Percentiles rank a stretch among this genome's conserved stretches.
Evolutionary conservation across 257 asterid species (phyloP).

Genomic region (Linderniella brevidens): DNA sequence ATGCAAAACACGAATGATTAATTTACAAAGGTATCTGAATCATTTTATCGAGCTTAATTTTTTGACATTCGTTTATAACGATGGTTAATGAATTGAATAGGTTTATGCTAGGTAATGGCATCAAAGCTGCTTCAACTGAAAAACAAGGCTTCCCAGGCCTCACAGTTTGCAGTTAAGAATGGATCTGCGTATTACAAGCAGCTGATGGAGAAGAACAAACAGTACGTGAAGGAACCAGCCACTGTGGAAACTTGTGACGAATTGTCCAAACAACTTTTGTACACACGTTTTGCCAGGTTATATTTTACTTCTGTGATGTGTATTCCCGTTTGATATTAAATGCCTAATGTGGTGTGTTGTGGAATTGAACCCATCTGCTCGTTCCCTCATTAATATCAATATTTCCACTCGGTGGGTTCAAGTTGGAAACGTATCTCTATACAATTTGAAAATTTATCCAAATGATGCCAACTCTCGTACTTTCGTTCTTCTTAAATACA

Average conservation of each 20-base stretch:
- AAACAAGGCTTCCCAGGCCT: slow-evolving; percentile 41
- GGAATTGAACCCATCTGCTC: no score
- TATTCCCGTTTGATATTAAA: not conserved
- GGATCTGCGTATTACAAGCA: slow-evolving; percentile 45
- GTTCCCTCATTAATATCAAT: no score
- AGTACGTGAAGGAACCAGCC: slow-evolving; percentile 41
- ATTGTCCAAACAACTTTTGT: slow-evolving; percentile 43
- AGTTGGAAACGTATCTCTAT: no score
- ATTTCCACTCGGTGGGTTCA: no score
- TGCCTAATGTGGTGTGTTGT: not conserved
- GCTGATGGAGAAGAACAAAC: slow-evolving; percentile 48
- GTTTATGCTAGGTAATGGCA: slow-evolving; percentile 19
- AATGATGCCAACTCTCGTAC: no score
- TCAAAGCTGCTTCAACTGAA: slow-evolving; percentile 41
- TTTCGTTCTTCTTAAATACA: no score
- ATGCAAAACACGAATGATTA: no score
- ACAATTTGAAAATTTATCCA: no score
- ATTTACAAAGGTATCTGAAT: no score
- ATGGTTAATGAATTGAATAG: no score
- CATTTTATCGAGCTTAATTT: no score
- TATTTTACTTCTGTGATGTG: not conserved
- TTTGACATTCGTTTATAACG: no score
- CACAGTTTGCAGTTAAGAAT: slow-evolving; percentile 31
- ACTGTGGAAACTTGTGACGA: slow-evolving; percentile 45
- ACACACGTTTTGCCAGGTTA: slow-evolving; percentile 65